Evolutionary conservation across 2,329 filamentous ascomycete species (phyloP).

Genomic region (Trichoderma sp.): DNA sequence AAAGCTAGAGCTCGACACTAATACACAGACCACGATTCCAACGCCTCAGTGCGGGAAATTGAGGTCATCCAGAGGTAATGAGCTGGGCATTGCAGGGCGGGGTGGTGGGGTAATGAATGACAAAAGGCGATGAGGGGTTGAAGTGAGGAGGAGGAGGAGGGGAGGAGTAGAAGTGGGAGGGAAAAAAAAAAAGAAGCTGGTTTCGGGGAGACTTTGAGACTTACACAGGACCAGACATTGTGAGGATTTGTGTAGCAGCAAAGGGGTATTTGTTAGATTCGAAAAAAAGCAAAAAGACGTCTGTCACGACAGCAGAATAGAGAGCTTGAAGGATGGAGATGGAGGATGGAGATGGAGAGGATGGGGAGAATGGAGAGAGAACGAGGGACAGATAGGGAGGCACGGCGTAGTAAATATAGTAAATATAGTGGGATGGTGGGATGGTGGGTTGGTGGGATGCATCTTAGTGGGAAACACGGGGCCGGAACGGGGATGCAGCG

Average conservation of each 20-base stretch:
- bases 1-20: conserved; percentile 7
- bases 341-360: background rate
- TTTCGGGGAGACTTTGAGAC: conserved; percentile 38
- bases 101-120: conserved; percentile 37
- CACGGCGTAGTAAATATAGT: conserved; percentile 16
- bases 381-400: conserved; percentile 13
- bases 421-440: conserved; percentile 15
- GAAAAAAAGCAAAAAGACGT: background rate
- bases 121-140: conserved; percentile 28
- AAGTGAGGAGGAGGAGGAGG: conserved; percentile 22
- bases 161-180: conserved; percentile 24
- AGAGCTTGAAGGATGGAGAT: background rate
- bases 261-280: background rate
- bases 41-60: conserved; percentile 35
- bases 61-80: conserved; percentile 29
- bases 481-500: conserved; percentile 2
- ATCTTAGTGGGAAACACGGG: conserved; percentile 16
- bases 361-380: background rate
- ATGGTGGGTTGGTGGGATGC: background rate
- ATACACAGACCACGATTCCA: conserved; percentile 25
- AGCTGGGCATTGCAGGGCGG: conserved; percentile 31
- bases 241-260: conserved; percentile 28
- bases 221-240: conserved; percentile 68
- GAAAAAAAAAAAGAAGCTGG: conserved; percentile 17
- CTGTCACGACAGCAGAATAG: background rate